A percentile compares a stretch with the other conserved stretches of the same genome.
phyloP scores from a whole-genome alignment of 805 yeast genomes.

The Monosporozyma aerobia region DNA sequence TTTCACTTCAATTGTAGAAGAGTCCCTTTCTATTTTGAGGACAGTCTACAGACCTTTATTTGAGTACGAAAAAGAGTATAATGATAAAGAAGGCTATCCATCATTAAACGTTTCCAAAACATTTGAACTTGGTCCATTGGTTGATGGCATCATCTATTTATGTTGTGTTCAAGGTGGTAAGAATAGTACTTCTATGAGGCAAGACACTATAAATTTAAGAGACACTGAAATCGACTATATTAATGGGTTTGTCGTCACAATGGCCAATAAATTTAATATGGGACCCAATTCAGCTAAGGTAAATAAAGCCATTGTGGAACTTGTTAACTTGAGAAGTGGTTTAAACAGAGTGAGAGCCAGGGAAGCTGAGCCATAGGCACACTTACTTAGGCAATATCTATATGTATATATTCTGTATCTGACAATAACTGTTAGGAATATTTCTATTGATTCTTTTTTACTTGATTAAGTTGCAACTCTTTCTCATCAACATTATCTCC shows the following conservation, averaged over 20 bases:
- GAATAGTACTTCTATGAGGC: conserved; percentile 47
- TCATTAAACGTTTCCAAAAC: conserved; percentile 18
- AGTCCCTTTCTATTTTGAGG: conserved; percentile 27
- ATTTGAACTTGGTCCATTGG: conserved; percentile 29
- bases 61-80: conserved; percentile 18
- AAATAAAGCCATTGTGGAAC: conserved; percentile 27
- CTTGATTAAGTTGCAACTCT: background rate
- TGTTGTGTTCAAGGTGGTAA: conserved; percentile 41
- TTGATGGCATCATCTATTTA: conserved; percentile 30
- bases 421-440: too few species aligned
- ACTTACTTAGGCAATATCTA: too few species aligned
- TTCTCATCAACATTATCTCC: background rate
- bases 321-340: conserved; percentile 29
- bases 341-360: conserved; percentile 19
- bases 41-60: conserved; percentile 23
- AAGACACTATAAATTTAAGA: conserved; percentile 44
- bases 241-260: conserved; percentile 64
- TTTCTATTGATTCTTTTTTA: too few species aligned
- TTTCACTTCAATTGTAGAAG: conserved; percentile 29
- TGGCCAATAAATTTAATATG: conserved; percentile 40
- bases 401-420: too few species aligned
- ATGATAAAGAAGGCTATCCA: conserved; percentile 21
- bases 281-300: conserved; percentile 20
- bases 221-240: conserved; percentile 73
- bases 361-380: too few species aligned